Conservation (phyloP, 2,329 filamentous ascomycete species). For the Taxawa tesnikishii region DNA sequence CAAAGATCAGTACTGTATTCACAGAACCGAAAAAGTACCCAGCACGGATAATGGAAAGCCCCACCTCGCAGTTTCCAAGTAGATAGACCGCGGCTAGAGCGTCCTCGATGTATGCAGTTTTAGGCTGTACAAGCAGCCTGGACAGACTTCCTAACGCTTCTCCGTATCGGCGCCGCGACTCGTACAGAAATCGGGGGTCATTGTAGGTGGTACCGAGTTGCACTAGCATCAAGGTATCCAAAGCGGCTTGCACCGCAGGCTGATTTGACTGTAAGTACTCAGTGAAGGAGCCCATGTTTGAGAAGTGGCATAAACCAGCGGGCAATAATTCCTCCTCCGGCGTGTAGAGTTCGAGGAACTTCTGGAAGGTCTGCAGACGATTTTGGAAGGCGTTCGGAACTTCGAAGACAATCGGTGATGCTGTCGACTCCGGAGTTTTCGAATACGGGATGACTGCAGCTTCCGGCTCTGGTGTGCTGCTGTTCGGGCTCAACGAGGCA, state of each 20-base stretch:
- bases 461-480: too few species aligned
- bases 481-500: conserved; percentile 12
- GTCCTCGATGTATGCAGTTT: conserved; percentile 14
- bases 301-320: too few species aligned
- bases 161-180: conserved; percentile 14
- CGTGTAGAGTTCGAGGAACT: too few species aligned
- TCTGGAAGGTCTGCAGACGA: too few species aligned
- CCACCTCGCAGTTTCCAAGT: conserved; percentile 15
- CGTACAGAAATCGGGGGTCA: conserved; percentile 13
- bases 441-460: too few species aligned
- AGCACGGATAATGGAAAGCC: background rate
- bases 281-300: background rate
- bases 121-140: conserved; percentile 9
- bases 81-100: conserved; percentile 17
- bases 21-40: background rate
- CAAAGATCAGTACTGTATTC: background rate
- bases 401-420: too few species aligned
- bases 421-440: too few species aligned
- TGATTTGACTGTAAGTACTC: conserved; percentile 7
- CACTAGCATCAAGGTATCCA: conserved; percentile 17
- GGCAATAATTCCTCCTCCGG: too few species aligned
- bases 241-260: conserved; percentile 12
- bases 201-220: conserved; percentile 15
- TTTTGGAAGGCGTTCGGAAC: too few species aligned
- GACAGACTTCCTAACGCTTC: conserved; percentile 12